These are phyloP conservation scores for Reutealis trisperma DNA, from an alignment of 345 rosid genomes.

Conservation along the genomic window DNA sequence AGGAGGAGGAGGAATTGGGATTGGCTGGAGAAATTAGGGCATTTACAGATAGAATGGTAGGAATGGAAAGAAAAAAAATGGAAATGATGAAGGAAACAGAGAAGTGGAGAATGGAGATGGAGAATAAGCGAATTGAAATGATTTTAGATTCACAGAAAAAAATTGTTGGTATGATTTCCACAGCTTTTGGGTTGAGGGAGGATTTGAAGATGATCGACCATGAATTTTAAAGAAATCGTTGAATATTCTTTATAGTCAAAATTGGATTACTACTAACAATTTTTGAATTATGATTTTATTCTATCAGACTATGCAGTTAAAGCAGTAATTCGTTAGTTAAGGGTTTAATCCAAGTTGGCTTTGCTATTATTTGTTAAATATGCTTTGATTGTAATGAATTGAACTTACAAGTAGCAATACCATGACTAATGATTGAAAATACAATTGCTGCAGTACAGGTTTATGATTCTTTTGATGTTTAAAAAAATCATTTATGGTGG, in stretches of 20 bases:
- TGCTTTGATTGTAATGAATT: neutral
- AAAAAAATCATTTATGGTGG: too few relatives aligned
- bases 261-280: too few relatives aligned
- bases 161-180: constrained; percentile 47
- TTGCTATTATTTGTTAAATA: too few relatives aligned
- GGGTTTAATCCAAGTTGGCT: too few relatives aligned
- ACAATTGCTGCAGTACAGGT: neutral
- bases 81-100: constrained; percentile 62
- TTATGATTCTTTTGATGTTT: too few relatives aligned
- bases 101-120: constrained; percentile 65
- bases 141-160: constrained; percentile 57
- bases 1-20: constrained; percentile 31
- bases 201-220: constrained; percentile 12
- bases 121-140: constrained; percentile 56
- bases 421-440: neutral
- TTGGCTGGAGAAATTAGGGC: constrained; percentile 59
- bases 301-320: neutral
- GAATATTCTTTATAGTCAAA: neutral
- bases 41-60: constrained; percentile 56
- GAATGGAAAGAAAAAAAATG: constrained; percentile 69
- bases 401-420: neutral
- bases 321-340: neutral
- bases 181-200: constrained; percentile 25
- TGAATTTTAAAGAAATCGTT: neutral
- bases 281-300: neutral